A percentile compares a stretch with the other conserved stretches of the same genome.
Evolutionary conservation across 305 asterid species (phyloP).

Genomic region (Fraxinus sp.): DNA sequence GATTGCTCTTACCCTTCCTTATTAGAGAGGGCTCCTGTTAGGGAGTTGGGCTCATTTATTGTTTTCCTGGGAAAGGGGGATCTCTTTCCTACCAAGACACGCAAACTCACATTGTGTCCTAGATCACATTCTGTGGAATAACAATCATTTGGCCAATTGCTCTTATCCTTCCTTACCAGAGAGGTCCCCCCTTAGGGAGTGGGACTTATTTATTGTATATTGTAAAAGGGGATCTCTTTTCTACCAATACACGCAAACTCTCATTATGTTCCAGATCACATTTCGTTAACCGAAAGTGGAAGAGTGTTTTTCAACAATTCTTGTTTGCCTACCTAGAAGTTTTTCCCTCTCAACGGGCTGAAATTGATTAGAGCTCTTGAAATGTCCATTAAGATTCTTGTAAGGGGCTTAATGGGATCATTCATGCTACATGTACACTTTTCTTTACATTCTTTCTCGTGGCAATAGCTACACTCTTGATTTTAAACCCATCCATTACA

Average conservation of each 20-base stretch:
- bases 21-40: neutral
- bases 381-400: neutral
- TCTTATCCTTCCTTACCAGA: neutral
- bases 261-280: slow-evolving; percentile 12
- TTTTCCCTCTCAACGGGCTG: neutral
- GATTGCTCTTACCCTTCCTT: neutral
- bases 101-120: slow-evolving; percentile 13
- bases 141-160: neutral
- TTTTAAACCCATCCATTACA: too few relatives aligned
- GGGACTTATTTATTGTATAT: too few relatives aligned
- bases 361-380: neutral
- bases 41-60: neutral
- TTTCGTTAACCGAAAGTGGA: slow-evolving; percentile 6
- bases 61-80: neutral
- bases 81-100: slow-evolving; percentile 4
- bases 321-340: neutral
- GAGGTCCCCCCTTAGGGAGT: neutral
- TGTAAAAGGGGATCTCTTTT: neutral
- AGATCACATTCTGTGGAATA: slow-evolving; percentile 5
- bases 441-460: too few relatives aligned
- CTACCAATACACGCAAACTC: slow-evolving; percentile 7
- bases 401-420: neutral
- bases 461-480: too few relatives aligned
- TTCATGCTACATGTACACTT: too few relatives aligned
- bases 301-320: neutral